A percentile compares a stretch with the other conserved stretches of the same genome.
These are phyloP conservation scores for Aristolochia contorta DNA, from an alignment of 164 flowering plant genomes.

Conservation along the genomic window DNA sequence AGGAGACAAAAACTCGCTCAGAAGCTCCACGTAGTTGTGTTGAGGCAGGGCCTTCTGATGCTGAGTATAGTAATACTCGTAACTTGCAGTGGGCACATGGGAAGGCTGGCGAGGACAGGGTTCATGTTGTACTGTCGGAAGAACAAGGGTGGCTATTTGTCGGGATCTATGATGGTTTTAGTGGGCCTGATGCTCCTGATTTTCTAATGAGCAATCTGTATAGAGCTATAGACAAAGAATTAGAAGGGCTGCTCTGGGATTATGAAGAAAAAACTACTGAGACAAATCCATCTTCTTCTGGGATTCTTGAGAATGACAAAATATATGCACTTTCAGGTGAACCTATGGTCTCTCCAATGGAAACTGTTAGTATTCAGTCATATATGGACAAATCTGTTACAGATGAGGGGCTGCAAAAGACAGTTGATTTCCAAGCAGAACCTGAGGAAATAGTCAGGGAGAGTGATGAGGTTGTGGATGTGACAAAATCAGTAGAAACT, in stretches of 20 bases:
- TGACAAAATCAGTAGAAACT: slow-evolving; percentile 1
- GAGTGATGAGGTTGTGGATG: not conserved
- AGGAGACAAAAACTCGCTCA: slow-evolving; percentile 31
- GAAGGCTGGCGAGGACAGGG: slow-evolving; percentile 39
- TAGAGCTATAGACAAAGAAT: slow-evolving; percentile 43
- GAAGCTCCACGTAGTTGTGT: slow-evolving; percentile 29
- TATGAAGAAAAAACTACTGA: slow-evolving; percentile 29
- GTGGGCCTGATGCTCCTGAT: slow-evolving; percentile 54
- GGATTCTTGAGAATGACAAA: slow-evolving; percentile 9
- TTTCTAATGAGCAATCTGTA: slow-evolving; percentile 55
- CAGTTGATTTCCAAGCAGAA: no score
- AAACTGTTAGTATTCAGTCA: not conserved
- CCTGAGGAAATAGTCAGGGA: not conserved
- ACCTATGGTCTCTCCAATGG: slow-evolving; percentile 1
- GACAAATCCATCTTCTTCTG: slow-evolving; percentile 15
- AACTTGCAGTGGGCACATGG: slow-evolving; percentile 38
- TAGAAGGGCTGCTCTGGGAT: slow-evolving; percentile 62
- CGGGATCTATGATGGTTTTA: slow-evolving; percentile 47
- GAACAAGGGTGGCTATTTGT: slow-evolving; percentile 52
- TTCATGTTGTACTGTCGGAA: slow-evolving; percentile 35
- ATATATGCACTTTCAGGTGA: slow-evolving; percentile 8
- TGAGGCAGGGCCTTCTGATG: slow-evolving; percentile 33
- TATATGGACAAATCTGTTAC: not conserved
- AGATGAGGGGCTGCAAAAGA: not conserved
- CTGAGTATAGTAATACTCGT: slow-evolving; percentile 28